These are phyloP conservation scores for Mycena maculata DNA, from an alignment of 768 basidiomycete species.

Conservation along the genomic window DNA sequence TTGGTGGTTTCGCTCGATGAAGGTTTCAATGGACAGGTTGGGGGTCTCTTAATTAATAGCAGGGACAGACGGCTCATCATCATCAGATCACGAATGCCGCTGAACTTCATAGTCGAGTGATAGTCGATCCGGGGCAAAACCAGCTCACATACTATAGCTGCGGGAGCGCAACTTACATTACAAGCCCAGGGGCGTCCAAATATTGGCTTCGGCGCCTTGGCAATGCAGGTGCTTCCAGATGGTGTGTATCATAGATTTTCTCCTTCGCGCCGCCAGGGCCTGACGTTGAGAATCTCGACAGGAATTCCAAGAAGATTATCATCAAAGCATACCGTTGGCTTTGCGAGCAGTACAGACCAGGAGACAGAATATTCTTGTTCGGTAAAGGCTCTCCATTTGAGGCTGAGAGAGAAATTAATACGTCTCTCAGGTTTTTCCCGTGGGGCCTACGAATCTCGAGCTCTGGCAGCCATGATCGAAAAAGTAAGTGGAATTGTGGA, in stretches of 20 bases:
- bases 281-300: no score
- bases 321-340: conserved; percentile 38
- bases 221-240: neutral
- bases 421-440: conserved; percentile 25
- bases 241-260: conserved; percentile 5
- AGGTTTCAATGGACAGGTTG: conserved; percentile 7
- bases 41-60: neutral
- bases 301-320: conserved; percentile 30
- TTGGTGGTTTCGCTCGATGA: conserved; percentile 29
- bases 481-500: neutral
- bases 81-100: conserved; percentile 35
- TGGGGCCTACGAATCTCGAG: conserved; percentile 36
- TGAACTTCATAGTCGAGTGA: conserved; percentile 35
- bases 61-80: conserved; percentile 2
- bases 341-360: conserved; percentile 31
- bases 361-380: conserved; percentile 38
- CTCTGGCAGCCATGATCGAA: conserved; percentile 36
- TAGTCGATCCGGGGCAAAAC: conserved; percentile 17
- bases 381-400: conserved; percentile 14
- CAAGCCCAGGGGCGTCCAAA: neutral
- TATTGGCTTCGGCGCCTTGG: conserved; percentile 2
- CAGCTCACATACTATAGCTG: conserved; percentile 39
- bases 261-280: no score
- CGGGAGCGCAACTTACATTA: conserved; percentile 16
- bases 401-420: neutral